These are phyloP conservation scores for Clitopilus passeckerianus DNA, from an alignment of 768 basidiomycete species.

Conservation along the genomic window DNA sequence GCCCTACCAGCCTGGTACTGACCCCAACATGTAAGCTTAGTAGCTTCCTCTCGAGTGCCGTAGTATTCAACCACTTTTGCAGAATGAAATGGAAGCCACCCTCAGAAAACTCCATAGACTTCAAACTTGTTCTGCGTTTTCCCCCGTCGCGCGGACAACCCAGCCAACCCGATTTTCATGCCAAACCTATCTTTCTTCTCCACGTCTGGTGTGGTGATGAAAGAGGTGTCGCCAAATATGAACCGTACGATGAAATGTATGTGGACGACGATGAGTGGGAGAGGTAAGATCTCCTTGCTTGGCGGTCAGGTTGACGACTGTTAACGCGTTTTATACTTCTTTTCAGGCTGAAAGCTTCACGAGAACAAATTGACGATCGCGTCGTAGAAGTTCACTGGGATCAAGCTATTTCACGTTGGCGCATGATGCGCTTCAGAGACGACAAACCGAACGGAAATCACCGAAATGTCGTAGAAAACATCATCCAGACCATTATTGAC, in stretches of 20 bases:
- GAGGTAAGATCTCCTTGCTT: constrained; percentile 48
- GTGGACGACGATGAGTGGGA: constrained; percentile 94
- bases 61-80: constrained; percentile 5
- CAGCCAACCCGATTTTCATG: constrained; percentile 67
- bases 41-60: background rate
- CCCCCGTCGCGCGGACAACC: constrained; percentile 56
- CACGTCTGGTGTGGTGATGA: constrained; percentile 78
- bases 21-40: constrained; percentile 71
- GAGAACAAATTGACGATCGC: constrained; percentile 90
- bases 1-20: constrained; percentile 81
- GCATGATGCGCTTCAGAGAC: constrained; percentile 88
- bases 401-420: constrained; percentile 58
- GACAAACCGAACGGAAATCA: constrained; percentile 96
- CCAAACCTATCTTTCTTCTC: constrained; percentile 84
- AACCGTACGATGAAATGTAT: constrained; percentile 80
- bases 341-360: constrained; percentile 71
- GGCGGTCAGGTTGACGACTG: constrained; percentile 1
- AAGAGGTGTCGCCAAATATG: constrained; percentile 53
- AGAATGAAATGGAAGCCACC: constrained; percentile 99
- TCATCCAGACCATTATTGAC: constrained; percentile 88
- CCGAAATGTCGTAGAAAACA: constrained; percentile 75
- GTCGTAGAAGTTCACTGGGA: constrained; percentile 96
- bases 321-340: constrained; percentile 1
- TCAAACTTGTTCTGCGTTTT: constrained; percentile 93
- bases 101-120: constrained; percentile 96